Conservation (phyloP, 176 grass and related monocot species). For the Coix lacrymajobi region DNA sequence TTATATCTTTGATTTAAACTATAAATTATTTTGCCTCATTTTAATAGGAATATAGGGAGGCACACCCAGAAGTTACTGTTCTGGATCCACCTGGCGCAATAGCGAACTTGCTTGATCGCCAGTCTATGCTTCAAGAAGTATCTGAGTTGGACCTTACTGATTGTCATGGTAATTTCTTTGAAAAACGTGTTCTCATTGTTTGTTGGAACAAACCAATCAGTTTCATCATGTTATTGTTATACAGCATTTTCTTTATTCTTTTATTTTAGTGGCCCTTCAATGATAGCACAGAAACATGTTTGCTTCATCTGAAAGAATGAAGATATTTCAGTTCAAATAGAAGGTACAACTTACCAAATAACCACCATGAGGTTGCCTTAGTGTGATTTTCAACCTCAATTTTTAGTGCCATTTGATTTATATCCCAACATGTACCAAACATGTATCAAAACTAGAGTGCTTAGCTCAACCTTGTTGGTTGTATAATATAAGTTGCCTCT, state of each 20-base stretch:
- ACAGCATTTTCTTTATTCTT: not conserved
- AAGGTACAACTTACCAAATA: not conserved
- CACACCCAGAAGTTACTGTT: constrained; percentile 93
- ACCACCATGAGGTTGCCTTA: not conserved
- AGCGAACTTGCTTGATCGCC: constrained; percentile 76
- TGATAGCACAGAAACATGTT: not conserved
- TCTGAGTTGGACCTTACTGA: constrained; percentile 74
- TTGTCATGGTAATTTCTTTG: constrained; percentile 72
- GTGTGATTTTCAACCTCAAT: not conserved
- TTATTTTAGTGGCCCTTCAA: not conserved
- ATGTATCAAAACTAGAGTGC: not conserved
- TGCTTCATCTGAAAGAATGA: not conserved
- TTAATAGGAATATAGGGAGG: constrained; percentile 66
- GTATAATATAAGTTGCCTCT: not conserved
- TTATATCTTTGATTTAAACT: constrained; percentile 7
- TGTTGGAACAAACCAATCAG: not conserved
- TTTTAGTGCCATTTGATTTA: not conserved
- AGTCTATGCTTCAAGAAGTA: constrained; percentile 97
- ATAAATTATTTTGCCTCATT: not conserved
- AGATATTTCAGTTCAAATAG: not conserved
- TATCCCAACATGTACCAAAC: not conserved
- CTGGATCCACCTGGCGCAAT: constrained; percentile 94
- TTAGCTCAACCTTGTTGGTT: not conserved
- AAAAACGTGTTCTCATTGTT: not conserved
- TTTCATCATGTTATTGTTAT: not conserved